phyloP scores from a whole-genome alignment of 2,329 filamentous ascomycete genomes.

The Aspergillus sp. region DNA sequence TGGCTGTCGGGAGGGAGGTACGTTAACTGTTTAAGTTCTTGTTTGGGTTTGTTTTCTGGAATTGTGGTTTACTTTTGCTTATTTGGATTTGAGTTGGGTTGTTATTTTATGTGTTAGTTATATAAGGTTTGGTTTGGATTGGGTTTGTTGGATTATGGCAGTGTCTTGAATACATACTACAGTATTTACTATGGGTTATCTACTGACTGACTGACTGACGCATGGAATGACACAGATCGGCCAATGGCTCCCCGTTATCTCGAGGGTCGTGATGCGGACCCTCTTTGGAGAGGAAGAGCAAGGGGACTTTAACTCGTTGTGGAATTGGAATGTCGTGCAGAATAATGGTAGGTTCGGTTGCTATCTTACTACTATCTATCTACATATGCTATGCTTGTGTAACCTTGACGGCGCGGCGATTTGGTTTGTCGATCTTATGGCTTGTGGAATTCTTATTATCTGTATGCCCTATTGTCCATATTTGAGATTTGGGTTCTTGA shows the following conservation, averaged over 20 bases:
- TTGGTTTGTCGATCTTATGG: background rate
- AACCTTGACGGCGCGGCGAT: background rate
- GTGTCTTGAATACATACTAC: too few relatives aligned
- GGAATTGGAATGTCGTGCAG: slow-evolving; percentile 98
- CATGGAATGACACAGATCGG: slow-evolving; percentile 38
- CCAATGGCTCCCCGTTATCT: slow-evolving; percentile 51
- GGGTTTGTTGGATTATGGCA: background rate
- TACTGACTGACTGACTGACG: background rate
- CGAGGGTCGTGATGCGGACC: slow-evolving; percentile 72
- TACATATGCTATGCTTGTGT: background rate
- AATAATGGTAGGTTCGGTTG: slow-evolving; percentile 67
- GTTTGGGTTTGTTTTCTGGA: background rate
- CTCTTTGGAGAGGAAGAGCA: slow-evolving; percentile 52
- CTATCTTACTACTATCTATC: background rate
- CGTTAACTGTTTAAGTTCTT: slow-evolving; percentile 47
- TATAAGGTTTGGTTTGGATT: background rate
- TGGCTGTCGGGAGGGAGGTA: slow-evolving; percentile 66
- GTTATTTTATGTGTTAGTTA: background rate
- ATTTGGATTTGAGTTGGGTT: background rate
- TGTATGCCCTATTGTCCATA: background rate
- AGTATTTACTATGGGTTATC: background rate
- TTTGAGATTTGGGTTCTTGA: background rate
- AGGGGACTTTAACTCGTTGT: slow-evolving; percentile 45
- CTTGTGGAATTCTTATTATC: background rate
- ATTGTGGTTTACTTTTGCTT: background rate